Conservation (phyloP, 2,329 filamentous ascomycete genomes). For the Cercospora berteroae region DNA sequence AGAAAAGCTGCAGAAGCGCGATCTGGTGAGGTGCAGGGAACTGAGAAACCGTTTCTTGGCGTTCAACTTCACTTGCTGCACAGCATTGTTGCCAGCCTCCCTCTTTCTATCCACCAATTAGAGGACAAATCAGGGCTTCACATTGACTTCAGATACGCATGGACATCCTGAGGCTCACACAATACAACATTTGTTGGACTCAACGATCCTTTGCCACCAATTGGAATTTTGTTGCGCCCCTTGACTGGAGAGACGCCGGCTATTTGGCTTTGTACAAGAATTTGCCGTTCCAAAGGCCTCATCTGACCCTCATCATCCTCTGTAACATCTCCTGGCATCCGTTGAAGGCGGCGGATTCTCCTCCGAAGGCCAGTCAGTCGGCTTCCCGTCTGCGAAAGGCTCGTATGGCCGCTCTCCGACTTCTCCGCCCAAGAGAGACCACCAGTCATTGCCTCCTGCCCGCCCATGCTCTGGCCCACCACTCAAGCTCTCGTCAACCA, state of each 20-base stretch:
- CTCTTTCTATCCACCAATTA: neutral
- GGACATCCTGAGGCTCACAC: neutral
- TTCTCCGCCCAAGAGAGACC: neutral
- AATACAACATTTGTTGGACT: neutral
- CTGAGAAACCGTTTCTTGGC: neutral
- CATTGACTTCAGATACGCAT: neutral
- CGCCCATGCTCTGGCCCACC: neutral
- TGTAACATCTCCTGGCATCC: neutral
- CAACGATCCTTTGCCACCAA: neutral
- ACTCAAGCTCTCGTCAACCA: neutral
- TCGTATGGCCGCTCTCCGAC: neutral
- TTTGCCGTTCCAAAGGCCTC: neutral
- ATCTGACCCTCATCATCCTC: neutral
- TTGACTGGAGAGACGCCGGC: neutral
- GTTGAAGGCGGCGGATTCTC: neutral
- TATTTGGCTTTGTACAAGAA: neutral
- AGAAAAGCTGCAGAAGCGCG: neutral
- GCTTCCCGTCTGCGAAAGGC: neutral
- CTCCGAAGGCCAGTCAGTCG: neutral
- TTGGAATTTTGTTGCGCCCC: neutral
- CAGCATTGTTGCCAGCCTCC: neutral
- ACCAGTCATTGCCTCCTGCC: neutral
- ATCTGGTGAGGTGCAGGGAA: neutral
- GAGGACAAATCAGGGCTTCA: neutral
- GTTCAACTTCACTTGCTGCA: neutral